A percentile compares a stretch with the other conserved stretches of the same genome.
Evolutionary conservation across 1,284 basidiomycete species (phyloP).

Genomic region (Puccinia novopanici): DNA sequence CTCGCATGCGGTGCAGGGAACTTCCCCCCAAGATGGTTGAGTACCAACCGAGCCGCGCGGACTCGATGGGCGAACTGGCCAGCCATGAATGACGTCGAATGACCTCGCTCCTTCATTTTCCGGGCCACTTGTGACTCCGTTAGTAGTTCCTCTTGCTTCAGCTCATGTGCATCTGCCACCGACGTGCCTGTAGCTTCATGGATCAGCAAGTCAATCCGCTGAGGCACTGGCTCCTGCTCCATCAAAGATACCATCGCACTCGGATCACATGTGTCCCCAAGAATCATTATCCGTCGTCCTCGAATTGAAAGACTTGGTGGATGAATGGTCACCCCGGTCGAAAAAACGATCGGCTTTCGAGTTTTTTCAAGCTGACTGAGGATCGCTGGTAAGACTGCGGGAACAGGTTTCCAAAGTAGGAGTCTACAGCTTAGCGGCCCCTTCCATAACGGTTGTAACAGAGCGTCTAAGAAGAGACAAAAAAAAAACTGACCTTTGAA

Average conservation of each 20-base stretch:
- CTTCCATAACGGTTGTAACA: neutral
- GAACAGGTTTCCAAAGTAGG: neutral
- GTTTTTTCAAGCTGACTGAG: constrained; percentile 69
- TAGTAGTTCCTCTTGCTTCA: constrained; percentile 54
- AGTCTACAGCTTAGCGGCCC: neutral
- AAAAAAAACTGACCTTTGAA: constrained; percentile 27
- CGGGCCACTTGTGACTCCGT: constrained; percentile 63
- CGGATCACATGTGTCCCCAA: constrained; percentile 75
- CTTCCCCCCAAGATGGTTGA: constrained; percentile 76
- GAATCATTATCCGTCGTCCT: constrained; percentile 74
- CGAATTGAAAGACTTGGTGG: constrained; percentile 68
- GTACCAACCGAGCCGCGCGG: constrained; percentile 68
- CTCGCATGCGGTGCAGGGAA: constrained; percentile 28
- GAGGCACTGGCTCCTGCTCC: constrained; percentile 57
- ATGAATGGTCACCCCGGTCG: constrained; percentile 73
- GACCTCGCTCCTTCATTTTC: constrained; percentile 70
- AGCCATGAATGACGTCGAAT: constrained; percentile 80
- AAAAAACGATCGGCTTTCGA: constrained; percentile 68
- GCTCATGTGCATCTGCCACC: constrained; percentile 59
- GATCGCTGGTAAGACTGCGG: constrained; percentile 63
- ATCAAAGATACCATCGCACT: constrained; percentile 65
- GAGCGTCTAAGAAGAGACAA: neutral
- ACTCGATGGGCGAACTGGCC: constrained; percentile 73
- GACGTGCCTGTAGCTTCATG: constrained; percentile 62
- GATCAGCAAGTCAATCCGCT: constrained; percentile 62